A percentile compares a stretch with the other conserved stretches of the same genome.
Evolutionary conservation across 768 basidiomycete genomes (phyloP).

Genomic region (Vishniacozyma victoriae): DNA sequence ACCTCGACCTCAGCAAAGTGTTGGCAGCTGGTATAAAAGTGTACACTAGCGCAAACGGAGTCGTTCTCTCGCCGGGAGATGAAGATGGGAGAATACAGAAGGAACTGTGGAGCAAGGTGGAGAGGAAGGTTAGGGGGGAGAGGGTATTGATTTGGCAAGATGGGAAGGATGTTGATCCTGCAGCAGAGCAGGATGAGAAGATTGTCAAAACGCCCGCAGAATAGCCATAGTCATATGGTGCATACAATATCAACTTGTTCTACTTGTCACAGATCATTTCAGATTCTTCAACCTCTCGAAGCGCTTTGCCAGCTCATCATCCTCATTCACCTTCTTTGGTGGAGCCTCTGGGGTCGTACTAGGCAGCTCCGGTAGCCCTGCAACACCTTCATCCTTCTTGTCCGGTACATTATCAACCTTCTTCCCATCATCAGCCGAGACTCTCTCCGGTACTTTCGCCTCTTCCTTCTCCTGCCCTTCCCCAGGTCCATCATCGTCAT

Average conservation of each 20-base stretch:
- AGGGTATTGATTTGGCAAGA: constrained; percentile 22
- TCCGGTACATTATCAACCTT: constrained; percentile 14
- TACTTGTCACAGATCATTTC: too few relatives aligned
- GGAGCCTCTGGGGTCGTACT: background rate
- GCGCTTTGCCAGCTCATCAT: constrained; percentile 63
- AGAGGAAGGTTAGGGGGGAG: constrained; percentile 42
- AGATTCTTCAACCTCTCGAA: constrained; percentile 85
- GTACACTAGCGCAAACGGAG: constrained; percentile 76
- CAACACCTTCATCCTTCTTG: constrained; percentile 21
- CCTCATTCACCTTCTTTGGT: constrained; percentile 23
- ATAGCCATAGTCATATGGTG: background rate
- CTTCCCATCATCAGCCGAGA: constrained; percentile 35
- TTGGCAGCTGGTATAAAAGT: constrained; percentile 50
- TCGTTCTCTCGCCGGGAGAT: constrained; percentile 77
- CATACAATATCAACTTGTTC: too few relatives aligned
- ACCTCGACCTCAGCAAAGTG: constrained; percentile 62
- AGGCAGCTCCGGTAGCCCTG: background rate
- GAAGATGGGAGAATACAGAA: constrained; percentile 58
- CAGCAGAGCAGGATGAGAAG: background rate
- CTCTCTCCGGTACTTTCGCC: constrained; percentile 16
- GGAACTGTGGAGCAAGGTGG: constrained; percentile 66
- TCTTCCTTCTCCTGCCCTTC: constrained; percentile 25
- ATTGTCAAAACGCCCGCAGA: background rate
- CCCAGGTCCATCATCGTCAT: constrained; percentile 3
- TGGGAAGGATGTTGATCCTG: constrained; percentile 13